These are phyloP conservation scores for Senecio squalidus DNA, from an alignment of 140 eudicot genomes.

Conservation along the genomic window DNA sequence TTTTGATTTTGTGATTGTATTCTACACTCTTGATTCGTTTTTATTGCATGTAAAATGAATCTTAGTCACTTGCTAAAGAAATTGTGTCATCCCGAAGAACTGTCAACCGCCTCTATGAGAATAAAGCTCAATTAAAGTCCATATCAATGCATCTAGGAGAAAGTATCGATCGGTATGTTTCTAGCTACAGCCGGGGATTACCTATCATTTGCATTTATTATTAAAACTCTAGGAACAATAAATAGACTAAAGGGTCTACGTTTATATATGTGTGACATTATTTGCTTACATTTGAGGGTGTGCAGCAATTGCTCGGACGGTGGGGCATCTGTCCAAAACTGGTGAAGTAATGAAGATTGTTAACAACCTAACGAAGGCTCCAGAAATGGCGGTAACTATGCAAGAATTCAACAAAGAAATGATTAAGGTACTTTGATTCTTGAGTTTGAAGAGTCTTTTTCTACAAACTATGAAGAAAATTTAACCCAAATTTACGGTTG, in stretches of 20 bases:
- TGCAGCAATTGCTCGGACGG: constrained; percentile 94
- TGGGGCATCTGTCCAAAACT: constrained; percentile 85
- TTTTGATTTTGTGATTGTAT: background rate
- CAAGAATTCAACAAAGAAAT: constrained; percentile 95
- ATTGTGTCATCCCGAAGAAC: constrained; percentile 80
- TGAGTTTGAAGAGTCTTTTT: background rate
- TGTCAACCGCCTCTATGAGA: constrained; percentile 90
- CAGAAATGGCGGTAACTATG: constrained; percentile 83
- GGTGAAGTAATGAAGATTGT: constrained; percentile 96
- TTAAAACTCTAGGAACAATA: background rate
- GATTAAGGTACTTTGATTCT: constrained; percentile 59
- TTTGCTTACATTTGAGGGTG: background rate
- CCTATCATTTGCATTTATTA: background rate
- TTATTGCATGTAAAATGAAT: background rate
- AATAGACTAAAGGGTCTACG: background rate
- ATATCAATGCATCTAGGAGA: constrained; percentile 99
- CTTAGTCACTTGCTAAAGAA: constrained; percentile 90
- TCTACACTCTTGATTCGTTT: background rate
- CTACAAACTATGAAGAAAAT: background rate
- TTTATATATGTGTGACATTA: background rate
- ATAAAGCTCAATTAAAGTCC: constrained; percentile 93
- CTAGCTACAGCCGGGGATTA: background rate
- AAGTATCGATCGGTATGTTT: constrained; percentile 89
- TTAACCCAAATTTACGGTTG: background rate
- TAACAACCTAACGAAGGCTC: constrained; percentile 92